Base-by-base conservation (phyloP, 2,329 filamentous ascomycete species). In the Colletotrichum cereale region DNA sequence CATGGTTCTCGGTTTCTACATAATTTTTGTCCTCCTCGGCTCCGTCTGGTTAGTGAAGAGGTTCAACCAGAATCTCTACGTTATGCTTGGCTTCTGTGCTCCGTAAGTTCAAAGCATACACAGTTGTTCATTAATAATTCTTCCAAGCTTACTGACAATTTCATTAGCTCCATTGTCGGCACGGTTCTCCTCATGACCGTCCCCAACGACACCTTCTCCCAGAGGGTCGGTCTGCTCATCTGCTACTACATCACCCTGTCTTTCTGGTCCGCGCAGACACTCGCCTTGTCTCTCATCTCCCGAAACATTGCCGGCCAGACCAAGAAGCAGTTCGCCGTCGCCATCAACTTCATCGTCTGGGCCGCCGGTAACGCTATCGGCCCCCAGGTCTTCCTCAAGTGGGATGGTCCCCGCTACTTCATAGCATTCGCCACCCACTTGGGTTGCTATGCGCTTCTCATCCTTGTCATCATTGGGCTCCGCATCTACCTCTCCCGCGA, bases 171-270 rank as follows among this genome's bases (percentile, higher is more conserved):
- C 0, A 92, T 93, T 76, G 78, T 92, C 57, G 92, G 92, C 63
- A 94, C 92, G 1, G 90, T 93, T 63, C 86, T 93, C 48, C 87
- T 94, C 66, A 91, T 94, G 87, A 91, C 89, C 0, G 86, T 94
- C 10, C 80, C 87, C 29, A 90, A 91, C 74, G 84, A 85, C 8
- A 87, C 84, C 53, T 84, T 85, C 44, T 80, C 86, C 11, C 90
- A 89, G 47, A 87, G 91, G 79, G 86, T 91, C 36, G 92, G 92
- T 7, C 85, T 95, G 0, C 82, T 94, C 18, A 88, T 94, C 76
- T 88, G 86, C 76, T 95, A 94, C 84, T 95, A 94, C 82, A 91
- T 94, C 73, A 91, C 90, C 0, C 85, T 94, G 24, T 93, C 90
- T 6, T 95, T 95, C 86, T 94, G 92, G 92, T 90, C 92, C 0